Evolutionary conservation across 208 protist genomes (phyloP), one percentile per base, ranked within the genome.

Genomic region (Tritrichomonas musculus): DNA sequence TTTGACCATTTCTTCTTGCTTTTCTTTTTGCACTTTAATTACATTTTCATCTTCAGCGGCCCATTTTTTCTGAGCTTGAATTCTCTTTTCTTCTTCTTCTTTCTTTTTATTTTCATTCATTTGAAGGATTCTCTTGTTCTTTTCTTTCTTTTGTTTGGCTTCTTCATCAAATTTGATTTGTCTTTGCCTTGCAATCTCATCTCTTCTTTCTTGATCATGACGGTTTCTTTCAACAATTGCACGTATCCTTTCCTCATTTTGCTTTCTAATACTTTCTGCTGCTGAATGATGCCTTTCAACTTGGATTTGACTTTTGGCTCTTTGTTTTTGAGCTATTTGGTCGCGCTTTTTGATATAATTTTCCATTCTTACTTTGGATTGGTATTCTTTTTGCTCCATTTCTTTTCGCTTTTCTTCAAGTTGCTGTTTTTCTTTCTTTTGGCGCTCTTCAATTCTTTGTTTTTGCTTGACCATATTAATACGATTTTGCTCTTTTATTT

Each of bases 21-120:
- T 25, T 57, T 88, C 47, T 57, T 88, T 27, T 8, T 44, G n/a
- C 27, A 8, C 57, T 49, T 88, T 88, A n/a, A 47, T 14, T 17
- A 53, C 47, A 1, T 57, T 57, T 49, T 88, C 77, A 25, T 20
- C 33, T 13, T 53, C 47, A 22, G 53, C 47, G 5, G 27, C 14
- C 14, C 25, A 53, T 50, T 53, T 57, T 30, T 88, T 36, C 57
- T 17, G 14, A 20, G 14, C 4, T 50, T 88, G 41, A 9, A 25
- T 53, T 50, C 44, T 36, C 17, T 88, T 88, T 39, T 88, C 47
- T 88, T 88, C 47, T 57, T 50, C n/a, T 60, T 88, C 77, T 88
- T 5, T 27, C n/a, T 57, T 53, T 17, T 39, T 14, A 2, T 49
- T 30, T 33, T 44, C 77, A 8, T 57, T 88, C 22, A 57, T 57